Conservation (phyloP, 805 yeast genomes). For the Wickerhamomyces silvicola region DNA sequence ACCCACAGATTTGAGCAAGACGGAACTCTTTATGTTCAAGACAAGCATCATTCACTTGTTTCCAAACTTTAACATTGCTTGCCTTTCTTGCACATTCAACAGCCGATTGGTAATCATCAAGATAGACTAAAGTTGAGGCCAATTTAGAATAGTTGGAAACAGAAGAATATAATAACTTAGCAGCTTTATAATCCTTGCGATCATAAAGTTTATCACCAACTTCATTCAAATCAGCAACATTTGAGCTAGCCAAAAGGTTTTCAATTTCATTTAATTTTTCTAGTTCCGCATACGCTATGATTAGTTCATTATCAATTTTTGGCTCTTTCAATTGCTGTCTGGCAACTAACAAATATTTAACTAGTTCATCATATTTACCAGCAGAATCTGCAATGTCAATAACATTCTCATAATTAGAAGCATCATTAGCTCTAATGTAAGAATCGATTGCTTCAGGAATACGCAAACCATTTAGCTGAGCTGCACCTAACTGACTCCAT, state of each 20-base stretch:
- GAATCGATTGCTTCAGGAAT: slow-evolving; percentile 88
- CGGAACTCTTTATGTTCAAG: slow-evolving; percentile 91
- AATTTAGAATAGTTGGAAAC: slow-evolving; percentile 92
- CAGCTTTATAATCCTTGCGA: slow-evolving; percentile 81
- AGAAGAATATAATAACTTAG: slow-evolving; percentile 77
- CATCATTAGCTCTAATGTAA: slow-evolving; percentile 86
- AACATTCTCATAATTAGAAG: slow-evolving; percentile 82
- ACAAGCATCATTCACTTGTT: slow-evolving; percentile 95
- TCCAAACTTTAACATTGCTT: slow-evolving; percentile 90
- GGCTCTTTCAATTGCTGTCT: slow-evolving; percentile 89
- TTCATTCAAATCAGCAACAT: slow-evolving; percentile 85
- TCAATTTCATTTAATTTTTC: slow-evolving; percentile 76
- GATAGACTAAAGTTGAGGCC: slow-evolving; percentile 92
- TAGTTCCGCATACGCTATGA: slow-evolving; percentile 78
- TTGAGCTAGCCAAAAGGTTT: slow-evolving; percentile 74
- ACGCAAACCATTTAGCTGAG: slow-evolving; percentile 90
- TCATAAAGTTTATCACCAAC: slow-evolving; percentile 90
- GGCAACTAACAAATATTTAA: slow-evolving; percentile 85
- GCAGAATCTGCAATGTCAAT: slow-evolving; percentile 94
- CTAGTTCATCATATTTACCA: slow-evolving; percentile 90
- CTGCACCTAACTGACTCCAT: slow-evolving; percentile 94
- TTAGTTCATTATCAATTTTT: slow-evolving; percentile 84
- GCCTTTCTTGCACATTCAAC: slow-evolving; percentile 99
- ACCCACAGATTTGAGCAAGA: slow-evolving; percentile 96
- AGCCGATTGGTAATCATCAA: slow-evolving; percentile 91